These are phyloP conservation scores for Aaosphaeria pasadenensis DNA, from an alignment of 2,329 filamentous ascomycete genomes.

Conservation along the genomic window DNA sequence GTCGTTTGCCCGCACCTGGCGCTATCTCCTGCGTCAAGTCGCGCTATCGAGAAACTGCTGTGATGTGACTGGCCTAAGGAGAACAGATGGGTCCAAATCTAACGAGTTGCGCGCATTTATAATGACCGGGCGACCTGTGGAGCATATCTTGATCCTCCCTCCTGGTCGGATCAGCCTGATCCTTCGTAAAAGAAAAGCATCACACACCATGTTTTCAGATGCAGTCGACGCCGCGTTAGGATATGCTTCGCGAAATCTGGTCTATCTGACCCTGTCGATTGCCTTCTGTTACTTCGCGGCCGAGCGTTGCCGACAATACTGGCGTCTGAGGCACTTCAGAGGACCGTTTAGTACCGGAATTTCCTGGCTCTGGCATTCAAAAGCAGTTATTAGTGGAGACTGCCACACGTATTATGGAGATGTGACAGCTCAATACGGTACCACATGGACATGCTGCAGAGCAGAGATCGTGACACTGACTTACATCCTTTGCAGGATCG, in stretches of 20 bases:
- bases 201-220: too few relatives aligned
- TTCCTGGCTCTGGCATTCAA: slow-evolving; percentile 31
- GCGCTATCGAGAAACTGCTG: too few relatives aligned
- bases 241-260: neutral
- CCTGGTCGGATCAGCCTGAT: too few relatives aligned
- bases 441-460: slow-evolving; percentile 1
- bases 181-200: too few relatives aligned
- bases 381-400: slow-evolving; percentile 22
- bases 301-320: slow-evolving; percentile 21
- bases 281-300: slow-evolving; percentile 11
- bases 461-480: neutral
- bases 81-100: too few relatives aligned
- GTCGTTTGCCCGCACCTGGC: too few relatives aligned
- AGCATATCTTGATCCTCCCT: too few relatives aligned
- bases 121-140: too few relatives aligned
- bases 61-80: too few relatives aligned
- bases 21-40: too few relatives aligned
- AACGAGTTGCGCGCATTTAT: too few relatives aligned
- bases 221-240: neutral
- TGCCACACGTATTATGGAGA: slow-evolving; percentile 25
- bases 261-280: slow-evolving; percentile 11
- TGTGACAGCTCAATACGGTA: slow-evolving; percentile 30
- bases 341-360: slow-evolving; percentile 28
- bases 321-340: slow-evolving; percentile 28
- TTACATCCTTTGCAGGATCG: slow-evolving; percentile 22